These are phyloP conservation scores for Caloboletus firmus DNA, from an alignment of 1,284 basidiomycete genomes.

Conservation along the genomic window DNA sequence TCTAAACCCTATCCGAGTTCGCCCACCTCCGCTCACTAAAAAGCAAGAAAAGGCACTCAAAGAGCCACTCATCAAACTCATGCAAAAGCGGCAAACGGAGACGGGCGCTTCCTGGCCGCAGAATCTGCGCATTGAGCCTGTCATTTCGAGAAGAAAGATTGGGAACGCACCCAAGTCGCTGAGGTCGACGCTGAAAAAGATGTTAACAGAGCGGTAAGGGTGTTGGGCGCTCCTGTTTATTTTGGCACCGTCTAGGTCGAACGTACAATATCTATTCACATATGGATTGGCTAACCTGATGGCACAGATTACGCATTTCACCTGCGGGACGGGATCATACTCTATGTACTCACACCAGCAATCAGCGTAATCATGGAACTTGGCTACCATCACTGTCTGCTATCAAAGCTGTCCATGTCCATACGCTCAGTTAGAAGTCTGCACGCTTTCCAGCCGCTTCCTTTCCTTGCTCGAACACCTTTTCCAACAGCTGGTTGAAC, in stretches of 20 bases:
- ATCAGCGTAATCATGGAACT: not conserved
- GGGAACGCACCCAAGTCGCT: constrained; percentile 33
- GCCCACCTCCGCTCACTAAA: constrained; percentile 32
- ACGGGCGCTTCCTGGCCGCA: constrained; percentile 41
- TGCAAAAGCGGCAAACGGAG: constrained; percentile 40
- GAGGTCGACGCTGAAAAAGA: constrained; percentile 37
- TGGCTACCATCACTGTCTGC: not conserved
- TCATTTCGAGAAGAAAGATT: constrained; percentile 38
- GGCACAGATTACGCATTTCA: constrained; percentile 3
- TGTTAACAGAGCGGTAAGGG: constrained; percentile 41
- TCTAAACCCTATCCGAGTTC: constrained; percentile 28
- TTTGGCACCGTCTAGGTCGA: constrained; percentile 5
- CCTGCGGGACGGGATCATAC: not conserved
- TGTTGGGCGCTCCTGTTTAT: constrained; percentile 17
- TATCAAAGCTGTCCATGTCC: not conserved
- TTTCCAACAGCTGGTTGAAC: constrained; percentile 62
- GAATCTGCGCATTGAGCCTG: constrained; percentile 48
- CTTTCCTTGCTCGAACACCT: constrained; percentile 54
- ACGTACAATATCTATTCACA: not conserved
- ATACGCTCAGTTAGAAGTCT: not conserved
- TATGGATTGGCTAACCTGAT: not conserved
- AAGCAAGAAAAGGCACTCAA: constrained; percentile 34
- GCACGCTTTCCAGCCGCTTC: constrained; percentile 4
- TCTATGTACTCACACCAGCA: not conserved
- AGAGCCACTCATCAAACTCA: constrained; percentile 40